Evolutionary conservation across 352 stramenopile species (phyloP).

Genomic region (Elongisporangium undulatum): DNA sequence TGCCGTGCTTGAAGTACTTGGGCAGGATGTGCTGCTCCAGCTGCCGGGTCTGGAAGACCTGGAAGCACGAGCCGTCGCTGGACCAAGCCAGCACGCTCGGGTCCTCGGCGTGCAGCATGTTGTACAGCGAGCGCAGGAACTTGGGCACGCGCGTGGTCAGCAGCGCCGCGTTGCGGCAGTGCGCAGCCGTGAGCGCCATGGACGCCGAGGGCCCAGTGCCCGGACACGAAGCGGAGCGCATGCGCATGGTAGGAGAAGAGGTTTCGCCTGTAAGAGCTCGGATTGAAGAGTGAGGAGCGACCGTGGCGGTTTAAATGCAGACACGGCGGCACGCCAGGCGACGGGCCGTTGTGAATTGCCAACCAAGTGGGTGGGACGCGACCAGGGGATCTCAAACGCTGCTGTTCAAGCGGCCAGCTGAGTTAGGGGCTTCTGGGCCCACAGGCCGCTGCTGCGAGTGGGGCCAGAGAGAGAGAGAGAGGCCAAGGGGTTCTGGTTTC

Average conservation of each 20-base stretch:
- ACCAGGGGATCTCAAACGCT: neutral
- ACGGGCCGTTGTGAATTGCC: neutral
- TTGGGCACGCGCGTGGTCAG: slow-evolving; percentile 54
- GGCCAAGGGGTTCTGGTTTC: neutral
- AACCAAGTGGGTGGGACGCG: neutral
- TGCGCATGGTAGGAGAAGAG: neutral
- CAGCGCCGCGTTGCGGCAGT: slow-evolving; percentile 2
- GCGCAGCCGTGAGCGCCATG: neutral
- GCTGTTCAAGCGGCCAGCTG: neutral
- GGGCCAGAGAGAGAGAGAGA: neutral
- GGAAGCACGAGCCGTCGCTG: slow-evolving; percentile 58
- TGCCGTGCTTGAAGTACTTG: slow-evolving; percentile 94
- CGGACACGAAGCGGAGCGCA: neutral
- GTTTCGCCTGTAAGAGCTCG: neutral
- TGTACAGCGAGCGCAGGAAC: slow-evolving; percentile 75
- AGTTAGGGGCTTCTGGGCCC: neutral
- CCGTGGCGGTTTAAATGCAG: neutral
- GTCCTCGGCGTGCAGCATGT: slow-evolving; percentile 74
- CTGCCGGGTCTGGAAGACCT: slow-evolving; percentile 58
- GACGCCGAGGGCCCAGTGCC: slow-evolving; percentile 1
- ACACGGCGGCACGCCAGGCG: neutral
- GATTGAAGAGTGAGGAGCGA: neutral
- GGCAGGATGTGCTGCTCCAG: slow-evolving; percentile 77
- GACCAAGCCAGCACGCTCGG: slow-evolving; percentile 65
- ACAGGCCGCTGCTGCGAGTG: neutral